phyloP scores from a whole-genome alignment of 768 basidiomycete species.

The Macrolepiota dolichaula region DNA sequence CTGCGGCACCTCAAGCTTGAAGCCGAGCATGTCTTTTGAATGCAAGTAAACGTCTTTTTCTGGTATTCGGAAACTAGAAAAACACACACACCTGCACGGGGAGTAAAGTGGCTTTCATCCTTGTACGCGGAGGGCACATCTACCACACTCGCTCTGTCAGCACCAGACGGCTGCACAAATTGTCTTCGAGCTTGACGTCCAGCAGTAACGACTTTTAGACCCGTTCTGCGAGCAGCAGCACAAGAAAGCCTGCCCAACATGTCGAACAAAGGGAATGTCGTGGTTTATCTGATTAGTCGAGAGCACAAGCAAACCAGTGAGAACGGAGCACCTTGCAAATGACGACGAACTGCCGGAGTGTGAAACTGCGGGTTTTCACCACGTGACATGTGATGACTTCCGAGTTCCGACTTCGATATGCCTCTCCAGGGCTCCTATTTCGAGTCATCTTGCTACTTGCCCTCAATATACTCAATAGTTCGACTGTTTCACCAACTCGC shows the following conservation, averaged over 20 bases:
- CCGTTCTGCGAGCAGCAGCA: conserved; percentile 30
- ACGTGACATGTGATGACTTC: no score
- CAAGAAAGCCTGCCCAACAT: conserved; percentile 62
- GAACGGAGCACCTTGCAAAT: background rate
- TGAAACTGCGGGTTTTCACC: background rate
- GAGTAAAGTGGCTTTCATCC: conserved; percentile 66
- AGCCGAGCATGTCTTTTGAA: conserved; percentile 78
- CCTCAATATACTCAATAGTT: no score
- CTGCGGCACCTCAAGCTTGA: conserved; percentile 67
- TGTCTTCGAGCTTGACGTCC: conserved; percentile 40
- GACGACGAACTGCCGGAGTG: background rate
- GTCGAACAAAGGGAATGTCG: conserved; percentile 15
- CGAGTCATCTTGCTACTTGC: no score
- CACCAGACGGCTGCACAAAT: conserved; percentile 79
- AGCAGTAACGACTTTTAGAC: conserved; percentile 23
- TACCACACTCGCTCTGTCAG: conserved; percentile 80
- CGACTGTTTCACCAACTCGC: no score
- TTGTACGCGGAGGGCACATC: conserved; percentile 75
- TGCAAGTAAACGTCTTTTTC: background rate
- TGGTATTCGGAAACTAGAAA: background rate
- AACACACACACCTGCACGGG: conserved; percentile 64
- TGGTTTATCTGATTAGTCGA: conserved; percentile 11
- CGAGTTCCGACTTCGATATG: no score
- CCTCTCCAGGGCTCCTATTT: no score
- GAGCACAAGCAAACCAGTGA: background rate